These are phyloP conservation scores for Arthrobotrys musiformis DNA, from an alignment of 2,329 filamentous ascomycete species.

Conservation along the genomic window DNA sequence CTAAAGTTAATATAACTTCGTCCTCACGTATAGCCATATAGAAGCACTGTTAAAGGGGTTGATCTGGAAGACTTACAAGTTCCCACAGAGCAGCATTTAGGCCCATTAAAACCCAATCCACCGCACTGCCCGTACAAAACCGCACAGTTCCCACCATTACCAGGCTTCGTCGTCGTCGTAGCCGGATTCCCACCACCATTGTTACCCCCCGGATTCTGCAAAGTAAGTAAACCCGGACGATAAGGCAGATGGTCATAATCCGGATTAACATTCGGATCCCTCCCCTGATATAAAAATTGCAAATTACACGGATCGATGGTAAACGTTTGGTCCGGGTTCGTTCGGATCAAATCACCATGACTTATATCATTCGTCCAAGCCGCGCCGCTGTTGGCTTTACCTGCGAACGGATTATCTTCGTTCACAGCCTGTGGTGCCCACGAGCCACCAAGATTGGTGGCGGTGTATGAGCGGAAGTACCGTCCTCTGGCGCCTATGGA, in stretches of 20 bases:
- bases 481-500: conserved; percentile 69
- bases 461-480: conserved; percentile 75
- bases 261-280: conserved; percentile 62
- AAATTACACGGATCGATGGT: conserved; percentile 73
- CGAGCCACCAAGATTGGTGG: conserved; percentile 68
- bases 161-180: conserved; percentile 1
- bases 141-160: conserved; percentile 18
- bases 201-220: conserved; percentile 59
- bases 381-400: conserved; percentile 73
- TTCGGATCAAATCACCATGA: conserved; percentile 71
- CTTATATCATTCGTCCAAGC: conserved; percentile 75
- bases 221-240: conserved; percentile 69
- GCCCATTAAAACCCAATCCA: conserved; percentile 28
- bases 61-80: conserved; percentile 44
- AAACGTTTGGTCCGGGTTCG: conserved; percentile 71
- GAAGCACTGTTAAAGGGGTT: no score
- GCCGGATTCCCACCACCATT: conserved; percentile 13
- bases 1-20: background rate
- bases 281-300: conserved; percentile 73
- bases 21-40: no score
- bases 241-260: conserved; percentile 69
- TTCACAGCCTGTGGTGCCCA: conserved; percentile 70
- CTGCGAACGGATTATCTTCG: conserved; percentile 69
- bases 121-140: conserved; percentile 31
- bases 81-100: conserved; percentile 30